phyloP scores from a whole-genome alignment of 75 land plant genomes.

The Picea glauca region DNA sequence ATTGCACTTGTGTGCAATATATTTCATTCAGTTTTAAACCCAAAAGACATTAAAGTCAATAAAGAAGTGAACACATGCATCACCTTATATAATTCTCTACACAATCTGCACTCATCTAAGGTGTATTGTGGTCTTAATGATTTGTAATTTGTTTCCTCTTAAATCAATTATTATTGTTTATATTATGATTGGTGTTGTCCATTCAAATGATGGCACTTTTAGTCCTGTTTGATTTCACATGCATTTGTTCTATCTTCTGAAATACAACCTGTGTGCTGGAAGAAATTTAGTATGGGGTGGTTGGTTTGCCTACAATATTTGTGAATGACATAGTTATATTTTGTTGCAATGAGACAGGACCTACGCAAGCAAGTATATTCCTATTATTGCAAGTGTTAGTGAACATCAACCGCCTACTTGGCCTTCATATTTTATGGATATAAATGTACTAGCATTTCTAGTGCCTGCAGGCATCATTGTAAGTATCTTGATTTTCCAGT shows the following conservation, averaged over 20 bases:
- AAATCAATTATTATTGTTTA: not conserved
- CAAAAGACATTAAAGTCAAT: not conserved
- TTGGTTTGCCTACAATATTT: not conserved
- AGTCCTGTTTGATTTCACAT: not conserved
- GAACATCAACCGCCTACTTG: slow-evolving; percentile 99
- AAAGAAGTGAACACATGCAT: not conserved
- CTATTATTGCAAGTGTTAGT: slow-evolving; percentile 99
- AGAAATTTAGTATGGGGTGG: not conserved
- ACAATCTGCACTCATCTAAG: too few relatives aligned
- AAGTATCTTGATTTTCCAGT: slow-evolving; percentile 32
- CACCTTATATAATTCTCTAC: too few relatives aligned
- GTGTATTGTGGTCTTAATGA: too few relatives aligned
- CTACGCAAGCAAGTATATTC: slow-evolving; percentile 99
- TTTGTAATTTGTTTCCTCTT: not conserved
- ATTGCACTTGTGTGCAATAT: not conserved
- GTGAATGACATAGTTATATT: not conserved
- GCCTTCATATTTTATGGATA: slow-evolving; percentile 99
- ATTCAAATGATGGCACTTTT: not conserved
- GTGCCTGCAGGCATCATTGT: slow-evolving; percentile 99
- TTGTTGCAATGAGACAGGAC: slow-evolving; percentile 49
- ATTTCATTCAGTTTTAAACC: not conserved
- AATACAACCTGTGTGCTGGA: not conserved
- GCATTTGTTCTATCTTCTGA: not conserved
- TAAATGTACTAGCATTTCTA: slow-evolving; percentile 93
- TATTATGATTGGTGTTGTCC: not conserved